Evolutionary conservation across 1,284 basidiomycete species (phyloP), one percentile per base, ranked within the genome.

Genomic region (Marasmius sp.): DNA sequence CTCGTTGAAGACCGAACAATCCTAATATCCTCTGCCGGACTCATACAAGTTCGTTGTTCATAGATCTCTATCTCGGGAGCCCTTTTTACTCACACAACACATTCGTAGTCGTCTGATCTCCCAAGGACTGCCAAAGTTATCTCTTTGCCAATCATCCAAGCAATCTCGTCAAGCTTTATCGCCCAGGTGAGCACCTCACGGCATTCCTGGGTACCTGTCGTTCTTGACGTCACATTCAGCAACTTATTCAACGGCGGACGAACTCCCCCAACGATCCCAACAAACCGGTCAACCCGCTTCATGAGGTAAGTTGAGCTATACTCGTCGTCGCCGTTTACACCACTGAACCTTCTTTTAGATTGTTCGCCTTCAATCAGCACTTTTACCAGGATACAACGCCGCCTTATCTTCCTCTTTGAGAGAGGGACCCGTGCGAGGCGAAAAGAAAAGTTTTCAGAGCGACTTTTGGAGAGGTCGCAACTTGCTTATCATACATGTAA

Each of bases 351-450:
- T n/a, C 20, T 3, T 56, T 68, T 65, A 82, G 83, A 84, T 92
- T 62, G 85, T 92, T 0, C 82, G 87, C 33, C 75, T 90, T 11
- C 91, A 93, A 74, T 87, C 86, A 0, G 88, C 88, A 1, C 84
- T 88, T 69, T 79, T 93, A 11, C 83, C 87, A 6, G 85, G 90
- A 7, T 92, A 85, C 72, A 88, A 90, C 62, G 78, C 82, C 18
- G 91, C 91, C 0, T 72, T 93, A 12, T 89, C 89, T 0, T 90
- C 89, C 8, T 91, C 87, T 1, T 75, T 93, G 11, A 81, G 89
- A n/a, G 82, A 88, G 50, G 89, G 90, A 1, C 90, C 89, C 10
- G 74, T 91, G 33, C 82, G 86, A 41, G 88, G 87, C 5, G 80
- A 85, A 62, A 74, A 69, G 27, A 68, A 79, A 1, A 77, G 85